These are phyloP conservation scores for Nidularia sp. DNA, from an alignment of 768 basidiomycete species.

Conservation along the genomic window DNA sequence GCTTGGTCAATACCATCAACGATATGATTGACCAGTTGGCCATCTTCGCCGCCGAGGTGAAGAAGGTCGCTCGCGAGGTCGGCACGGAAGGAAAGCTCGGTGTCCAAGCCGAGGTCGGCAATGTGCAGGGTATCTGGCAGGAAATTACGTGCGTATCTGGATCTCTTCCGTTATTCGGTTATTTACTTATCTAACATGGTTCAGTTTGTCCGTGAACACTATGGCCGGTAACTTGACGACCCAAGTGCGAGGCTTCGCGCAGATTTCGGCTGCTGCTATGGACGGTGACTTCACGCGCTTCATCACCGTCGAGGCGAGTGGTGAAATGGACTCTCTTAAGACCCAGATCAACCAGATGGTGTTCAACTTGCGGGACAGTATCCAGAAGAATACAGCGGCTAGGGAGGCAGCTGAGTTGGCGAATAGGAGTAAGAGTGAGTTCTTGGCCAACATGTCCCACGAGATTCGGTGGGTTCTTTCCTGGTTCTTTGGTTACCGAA, in stretches of 20 bases:
- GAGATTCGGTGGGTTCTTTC: slow-evolving; percentile 75
- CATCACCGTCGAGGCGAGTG: slow-evolving; percentile 97
- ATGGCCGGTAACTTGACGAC: slow-evolving; percentile 98
- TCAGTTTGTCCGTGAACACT: slow-evolving; percentile 90
- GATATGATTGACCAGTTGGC: slow-evolving; percentile 64
- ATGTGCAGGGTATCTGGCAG: slow-evolving; percentile 97
- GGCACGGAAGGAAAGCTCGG: slow-evolving; percentile 99
- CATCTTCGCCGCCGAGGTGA: slow-evolving; percentile 63
- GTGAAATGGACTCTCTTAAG: slow-evolving; percentile 99
- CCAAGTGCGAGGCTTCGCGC: slow-evolving; percentile 97
- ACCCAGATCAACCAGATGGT: slow-evolving; percentile 99
- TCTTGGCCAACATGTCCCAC: slow-evolving; percentile 98
- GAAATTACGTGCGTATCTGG: slow-evolving; percentile 81
- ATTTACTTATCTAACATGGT: not conserved
- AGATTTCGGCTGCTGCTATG: slow-evolving; percentile 97
- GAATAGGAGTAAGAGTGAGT: slow-evolving; percentile 96
- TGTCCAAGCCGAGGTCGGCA: slow-evolving; percentile 95
- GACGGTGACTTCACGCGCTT: slow-evolving; percentile 98
- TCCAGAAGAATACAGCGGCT: slow-evolving; percentile 98
- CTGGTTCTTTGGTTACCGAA: not conserved
- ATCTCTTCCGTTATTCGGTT: not conserved
- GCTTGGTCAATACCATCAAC: slow-evolving; percentile 96
- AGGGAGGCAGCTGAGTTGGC: slow-evolving; percentile 96
- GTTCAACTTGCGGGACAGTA: slow-evolving; percentile 91
- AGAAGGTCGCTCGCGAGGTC: slow-evolving; percentile 95